Base-by-base conservation (phyloP, 805 yeast genomes). In the Kodamaea sagamina region DNA sequence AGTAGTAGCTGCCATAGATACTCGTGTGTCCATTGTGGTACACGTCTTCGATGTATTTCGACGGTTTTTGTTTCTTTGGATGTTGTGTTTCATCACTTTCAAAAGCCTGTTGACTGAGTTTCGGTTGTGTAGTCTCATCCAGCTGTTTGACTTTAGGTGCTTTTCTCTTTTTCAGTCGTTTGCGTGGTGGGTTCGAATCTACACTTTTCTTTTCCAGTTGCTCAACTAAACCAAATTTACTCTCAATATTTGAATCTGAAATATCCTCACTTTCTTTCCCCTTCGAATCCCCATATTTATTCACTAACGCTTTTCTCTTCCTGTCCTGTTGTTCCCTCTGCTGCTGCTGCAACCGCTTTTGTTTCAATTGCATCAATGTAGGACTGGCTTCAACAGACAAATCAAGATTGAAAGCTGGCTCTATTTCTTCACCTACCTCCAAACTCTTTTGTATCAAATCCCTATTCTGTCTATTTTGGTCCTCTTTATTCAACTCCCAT, bases 1-100 rank as follows among this genome's bases (percentile, higher is more conserved):
- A 36, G 59, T 66, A 74, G 45, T 56, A 73, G n/a, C 76, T 70
- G 0, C 78, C 78, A 67, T 67, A 73, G 0, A 72, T 65, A 10
- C 62, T 50, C 1, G 68, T 54, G 47, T 73, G 78, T 43, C 68
- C 67, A 5, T 67, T 67, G 1, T 61, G 58, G 43, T 47, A 55
- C 0, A 63, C 54, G 43, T 71, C 75, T 42, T 72, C 77, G 0
- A 44, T 46, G 43, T 68, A 71, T 36, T 41, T 47, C 0, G 72
- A 65, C 12, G 32, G 24, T 21, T 21, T 21, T 21, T 6, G 24
- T 21, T 21, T 21, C 24, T 21, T 21, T 21, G 24, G 24, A n/a
- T n/a, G n/a, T n/a, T n/a, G n/a, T n/a, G n/a, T n/a, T n/a, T n/a
- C n/a, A n/a, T n/a, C n/a, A n/a, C n/a, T n/a, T n/a, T n/a, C n/a